phyloP scores from a whole-genome alignment of 2,329 filamentous ascomycete genomes.

The Exophiala lecanii-corni region DNA sequence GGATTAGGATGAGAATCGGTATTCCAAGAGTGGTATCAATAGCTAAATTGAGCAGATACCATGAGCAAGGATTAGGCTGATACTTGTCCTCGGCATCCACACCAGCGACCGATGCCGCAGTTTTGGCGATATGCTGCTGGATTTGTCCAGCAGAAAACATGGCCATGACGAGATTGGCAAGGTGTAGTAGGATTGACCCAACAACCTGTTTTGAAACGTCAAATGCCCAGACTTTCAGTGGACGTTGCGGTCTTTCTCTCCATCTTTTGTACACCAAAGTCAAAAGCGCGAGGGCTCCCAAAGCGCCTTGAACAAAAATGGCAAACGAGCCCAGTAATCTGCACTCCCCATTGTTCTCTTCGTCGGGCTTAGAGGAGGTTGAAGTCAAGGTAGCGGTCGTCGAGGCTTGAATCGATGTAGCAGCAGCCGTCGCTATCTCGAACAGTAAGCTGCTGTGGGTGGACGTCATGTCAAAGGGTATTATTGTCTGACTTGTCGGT shows the following conservation, averaged over 20 bases:
- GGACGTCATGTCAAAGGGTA: conserved; percentile 9
- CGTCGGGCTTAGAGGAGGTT: conserved; percentile 25
- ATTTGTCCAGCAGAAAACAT: conserved; percentile 89
- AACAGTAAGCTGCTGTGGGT: conserved; percentile 14
- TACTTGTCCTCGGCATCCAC: conserved; percentile 52
- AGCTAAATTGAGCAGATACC: conserved; percentile 87
- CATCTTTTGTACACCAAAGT: conserved; percentile 91
- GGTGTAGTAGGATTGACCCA: conserved; percentile 83
- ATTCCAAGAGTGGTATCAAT: conserved; percentile 98
- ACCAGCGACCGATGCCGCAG: conserved; percentile 33
- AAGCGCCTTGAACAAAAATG: conserved; percentile 78
- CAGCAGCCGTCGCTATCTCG: conserved; percentile 18
- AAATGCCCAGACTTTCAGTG: conserved; percentile 95
- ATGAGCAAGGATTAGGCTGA: conserved; percentile 88
- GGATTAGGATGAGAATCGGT: conserved; percentile 83
- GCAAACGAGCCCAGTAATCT: conserved; percentile 85
- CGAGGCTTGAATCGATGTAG: not conserved
- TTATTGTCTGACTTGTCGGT: too few species aligned
- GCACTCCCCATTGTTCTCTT: conserved; percentile 67
- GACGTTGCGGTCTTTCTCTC: conserved; percentile 84
- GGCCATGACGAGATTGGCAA: conserved; percentile 92
- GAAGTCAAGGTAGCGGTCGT: conserved; percentile 17
- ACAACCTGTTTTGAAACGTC: conserved; percentile 97
- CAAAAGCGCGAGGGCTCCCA: conserved; percentile 76
- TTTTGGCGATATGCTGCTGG: conserved; percentile 34